Evolutionary conservation across 805 yeast genomes (phyloP), one percentile per base, ranked within the genome.

Genomic region (Citeromyces matritensis): DNA sequence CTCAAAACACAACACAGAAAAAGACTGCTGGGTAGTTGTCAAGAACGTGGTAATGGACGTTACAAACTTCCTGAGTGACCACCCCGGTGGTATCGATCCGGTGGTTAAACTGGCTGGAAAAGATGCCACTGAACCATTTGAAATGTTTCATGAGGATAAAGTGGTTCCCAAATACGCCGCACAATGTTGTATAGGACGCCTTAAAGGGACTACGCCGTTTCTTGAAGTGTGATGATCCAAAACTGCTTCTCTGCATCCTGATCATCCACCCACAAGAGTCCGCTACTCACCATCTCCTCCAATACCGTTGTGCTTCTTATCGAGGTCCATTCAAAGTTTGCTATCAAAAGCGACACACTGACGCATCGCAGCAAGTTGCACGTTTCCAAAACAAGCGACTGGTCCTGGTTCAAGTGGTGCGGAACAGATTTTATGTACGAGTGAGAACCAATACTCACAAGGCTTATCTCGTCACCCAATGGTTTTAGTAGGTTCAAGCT

Each of bases 261-360:
- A 5, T 54, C 52, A 47, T 86, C 97, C 1, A 85, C 56, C 98
- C 98, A 88, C 9, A 88, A 55, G 33, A 84, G 60, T 3, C 97
- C 96, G 31, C 65, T 65, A 39, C 78, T 62, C 1, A 86, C 78
- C 83, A 88, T 73, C 29, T 80, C 88, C 25, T 80, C 76, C 4
- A 88, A 45, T 4, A 74, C 76, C 1, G 73, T 55, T 38, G 63
- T 63, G 33, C 81, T 64, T 34, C 95, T 57, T 3, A 68, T 56
- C 2, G 47, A 45, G 31, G 65, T 71, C 98, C 98, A 88, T 1
- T 63, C 62, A 36, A 76, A 68, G 45, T 88, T 91, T 41, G 78
- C 95, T 9, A 64, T 49, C 25, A 88, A 53, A 19, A 85, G 49
- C 2, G 71, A 53, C 5, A 63, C 60, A 3, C 82, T 65, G 1